Evolutionary conservation across 306 rosid genomes (phyloP), one percentile per base, ranked within the genome.

Genomic region (Canavalia gladiata): DNA sequence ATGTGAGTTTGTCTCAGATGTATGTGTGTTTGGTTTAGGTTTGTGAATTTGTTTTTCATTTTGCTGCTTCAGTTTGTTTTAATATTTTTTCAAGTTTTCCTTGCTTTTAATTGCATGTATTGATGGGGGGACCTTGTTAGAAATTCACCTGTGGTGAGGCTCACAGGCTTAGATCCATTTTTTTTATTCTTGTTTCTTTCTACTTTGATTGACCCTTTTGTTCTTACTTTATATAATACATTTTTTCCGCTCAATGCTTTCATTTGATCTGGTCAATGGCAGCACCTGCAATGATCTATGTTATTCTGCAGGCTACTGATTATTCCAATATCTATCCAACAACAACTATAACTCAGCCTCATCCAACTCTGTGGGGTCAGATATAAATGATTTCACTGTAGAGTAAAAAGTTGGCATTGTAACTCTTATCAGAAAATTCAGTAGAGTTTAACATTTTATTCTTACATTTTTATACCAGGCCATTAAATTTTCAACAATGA

Each of bases 171-270:
- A 29, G 72, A 68, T 75, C 77, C 64, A 8, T 74, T 11, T 6
- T 3, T 64, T 54, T 52, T 63, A 7, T 39, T 18, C n/a, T 47
- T 71, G 57, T 51, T 47, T 28, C 54, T 65, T 75, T 37, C 7
- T 70, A 5, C 2, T 59, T 46, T 59, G 2, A 8, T 57, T 58
- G 56, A 49, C 31, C 72, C 10, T 58, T 37, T 42, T 29, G 4
- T 49, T 63, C 13, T 67, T 28, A 34, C 56, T 28, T 49, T 46
- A 82, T 68, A 39, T 47, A 1, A 7, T 2, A n/a, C 50, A 65
- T 81, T 60, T 41, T 56, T 35, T 80, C 34, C 46, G 82, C 71
- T 85, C 65, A 71, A 51, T 71, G 62, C 49, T n/a, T 78, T 55
- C 45, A 33, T 8, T 52, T 12, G 35, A 6, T 64, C 71, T 55